phyloP scores from a whole-genome alignment of 2,329 filamentous ascomycete genomes.

The Ampelomyces quisqualis region DNA sequence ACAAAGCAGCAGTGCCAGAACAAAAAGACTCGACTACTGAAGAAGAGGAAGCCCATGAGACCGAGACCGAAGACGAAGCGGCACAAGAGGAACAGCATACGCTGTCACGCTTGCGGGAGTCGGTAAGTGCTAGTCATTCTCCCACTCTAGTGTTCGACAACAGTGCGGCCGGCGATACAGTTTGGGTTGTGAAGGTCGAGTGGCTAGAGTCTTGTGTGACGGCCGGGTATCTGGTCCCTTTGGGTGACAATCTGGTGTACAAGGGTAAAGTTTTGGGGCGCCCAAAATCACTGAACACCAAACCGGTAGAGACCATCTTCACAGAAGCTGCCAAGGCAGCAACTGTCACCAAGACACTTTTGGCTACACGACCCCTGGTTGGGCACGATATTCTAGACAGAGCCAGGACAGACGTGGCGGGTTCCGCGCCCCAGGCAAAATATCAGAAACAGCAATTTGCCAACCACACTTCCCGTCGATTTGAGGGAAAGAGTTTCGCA shows the following conservation, averaged over 20 bases:
- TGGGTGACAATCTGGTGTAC: conserved; percentile 55
- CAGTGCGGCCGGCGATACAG: conserved; percentile 25
- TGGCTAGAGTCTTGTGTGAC: conserved; percentile 56
- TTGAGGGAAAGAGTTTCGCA: conserved; percentile 36
- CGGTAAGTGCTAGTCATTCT: conserved; percentile 4
- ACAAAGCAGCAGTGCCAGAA: conserved; percentile 10
- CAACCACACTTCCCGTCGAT: conserved; percentile 31
- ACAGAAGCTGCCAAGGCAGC: conserved; percentile 5
- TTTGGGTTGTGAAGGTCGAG: conserved; percentile 55
- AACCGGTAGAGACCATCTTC: conserved; percentile 21
- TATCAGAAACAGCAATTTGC: conserved; percentile 17
- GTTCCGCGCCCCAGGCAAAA: conserved; percentile 9
- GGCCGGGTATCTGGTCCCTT: conserved; percentile 47
- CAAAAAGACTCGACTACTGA: conserved; percentile 26
- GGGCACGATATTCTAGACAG: conserved; percentile 52
- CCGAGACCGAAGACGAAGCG: conserved; percentile 17
- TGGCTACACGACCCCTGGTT: conserved; percentile 23
- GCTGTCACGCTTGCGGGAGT: conserved; percentile 9
- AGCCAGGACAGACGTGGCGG: conserved; percentile 53
- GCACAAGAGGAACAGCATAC: conserved; percentile 2
- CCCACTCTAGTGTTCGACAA: conserved; percentile 19
- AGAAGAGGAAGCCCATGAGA: conserved; percentile 17
- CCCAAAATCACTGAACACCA: conserved; percentile 28
- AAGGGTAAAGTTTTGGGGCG: conserved; percentile 49
- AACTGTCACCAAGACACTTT: conserved; percentile 20